phyloP scores from a whole-genome alignment of 2,329 filamentous ascomycete species.

The Blastomyces silverae region DNA sequence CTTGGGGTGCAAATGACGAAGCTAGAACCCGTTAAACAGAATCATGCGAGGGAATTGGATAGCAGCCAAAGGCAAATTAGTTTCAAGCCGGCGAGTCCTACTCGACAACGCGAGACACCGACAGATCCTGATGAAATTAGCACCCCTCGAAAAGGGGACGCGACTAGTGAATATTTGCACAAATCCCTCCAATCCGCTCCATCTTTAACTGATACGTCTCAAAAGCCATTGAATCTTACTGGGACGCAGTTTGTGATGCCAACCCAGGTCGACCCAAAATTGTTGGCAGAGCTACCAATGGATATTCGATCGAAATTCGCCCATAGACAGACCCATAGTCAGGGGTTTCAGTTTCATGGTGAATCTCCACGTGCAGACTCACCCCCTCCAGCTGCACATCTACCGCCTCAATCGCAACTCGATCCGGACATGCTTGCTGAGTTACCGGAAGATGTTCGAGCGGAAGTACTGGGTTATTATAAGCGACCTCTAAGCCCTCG shows the following conservation, averaged over 20 bases:
- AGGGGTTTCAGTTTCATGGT: conserved; percentile 24
- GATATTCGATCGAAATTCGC: conserved; percentile 75
- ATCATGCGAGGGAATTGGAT: conserved; percentile 49
- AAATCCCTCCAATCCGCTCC: conserved; percentile 29
- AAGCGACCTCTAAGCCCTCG: conserved; percentile 26
- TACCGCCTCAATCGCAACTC: conserved; percentile 65
- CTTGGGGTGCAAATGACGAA: conserved; percentile 91
- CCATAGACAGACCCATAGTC: conserved; percentile 45
- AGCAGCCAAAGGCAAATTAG: conserved; percentile 72
- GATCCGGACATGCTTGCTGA: conserved; percentile 78
- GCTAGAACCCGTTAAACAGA: conserved; percentile 66
- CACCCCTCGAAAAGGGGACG: conserved; percentile 37
- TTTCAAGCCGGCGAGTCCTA: conserved; percentile 50
- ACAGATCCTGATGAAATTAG: conserved; percentile 47
- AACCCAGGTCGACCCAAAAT: conserved; percentile 66
- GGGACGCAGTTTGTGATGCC: conserved; percentile 93
- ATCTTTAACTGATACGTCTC: conserved; percentile 32
- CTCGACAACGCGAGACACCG: conserved; percentile 22
- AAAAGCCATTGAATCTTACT: conserved; percentile 66
- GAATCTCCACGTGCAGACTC: conserved; percentile 30
- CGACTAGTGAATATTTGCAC: conserved; percentile 21
- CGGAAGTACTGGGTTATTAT: conserved; percentile 73
- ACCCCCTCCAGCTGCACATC: conserved; percentile 32
- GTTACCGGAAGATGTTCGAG: conserved; percentile 76
- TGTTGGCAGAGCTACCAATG: conserved; percentile 72